Evolutionary conservation across 2,329 filamentous ascomycete genomes (phyloP).

Genomic region (Alternaria rosae): DNA sequence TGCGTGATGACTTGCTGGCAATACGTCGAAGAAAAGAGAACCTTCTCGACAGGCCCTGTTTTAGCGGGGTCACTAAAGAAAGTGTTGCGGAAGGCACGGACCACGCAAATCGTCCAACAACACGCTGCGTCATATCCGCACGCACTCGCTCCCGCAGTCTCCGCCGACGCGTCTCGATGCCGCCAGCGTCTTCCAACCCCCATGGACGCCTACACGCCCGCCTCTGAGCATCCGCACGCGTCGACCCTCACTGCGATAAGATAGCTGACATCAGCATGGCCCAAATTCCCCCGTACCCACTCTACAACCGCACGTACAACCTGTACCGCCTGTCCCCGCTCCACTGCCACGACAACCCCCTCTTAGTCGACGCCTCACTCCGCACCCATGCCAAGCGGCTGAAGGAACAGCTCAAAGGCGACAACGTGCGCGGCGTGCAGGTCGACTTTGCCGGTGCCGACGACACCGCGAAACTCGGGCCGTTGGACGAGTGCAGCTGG

Average conservation of each 20-base stretch:
- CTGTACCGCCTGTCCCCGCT: slow-evolving; percentile 63
- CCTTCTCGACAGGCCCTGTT: slow-evolving; percentile 21
- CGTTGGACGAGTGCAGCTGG: slow-evolving; percentile 59
- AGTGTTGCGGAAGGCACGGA: slow-evolving; percentile 6
- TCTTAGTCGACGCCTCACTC: slow-evolving; percentile 50
- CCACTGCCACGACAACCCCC: slow-evolving; percentile 53
- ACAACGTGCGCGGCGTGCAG: slow-evolving; percentile 57
- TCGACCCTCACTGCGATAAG: background rate
- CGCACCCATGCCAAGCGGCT: slow-evolving; percentile 58
- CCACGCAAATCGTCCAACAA: background rate
- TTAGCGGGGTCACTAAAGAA: slow-evolving; percentile 23
- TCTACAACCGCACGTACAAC: slow-evolving; percentile 63
- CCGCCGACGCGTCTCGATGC: slow-evolving; percentile 8
- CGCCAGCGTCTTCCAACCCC: background rate
- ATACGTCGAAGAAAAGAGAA: slow-evolving; percentile 20
- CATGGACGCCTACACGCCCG: background rate
- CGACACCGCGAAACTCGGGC: slow-evolving; percentile 55
- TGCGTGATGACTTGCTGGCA: slow-evolving; percentile 12
- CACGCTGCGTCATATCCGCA: slow-evolving; percentile 23
- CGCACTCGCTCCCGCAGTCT: background rate
- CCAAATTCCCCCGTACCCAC: slow-evolving; percentile 51
- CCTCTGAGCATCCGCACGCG: background rate
- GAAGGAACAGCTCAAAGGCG: slow-evolving; percentile 58
- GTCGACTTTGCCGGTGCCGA: slow-evolving; percentile 49
- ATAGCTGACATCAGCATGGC: slow-evolving; percentile 33